These are phyloP conservation scores for Aspergillus tubingensis DNA, from an alignment of 2,329 filamentous ascomycete genomes.

Conservation along the genomic window DNA sequence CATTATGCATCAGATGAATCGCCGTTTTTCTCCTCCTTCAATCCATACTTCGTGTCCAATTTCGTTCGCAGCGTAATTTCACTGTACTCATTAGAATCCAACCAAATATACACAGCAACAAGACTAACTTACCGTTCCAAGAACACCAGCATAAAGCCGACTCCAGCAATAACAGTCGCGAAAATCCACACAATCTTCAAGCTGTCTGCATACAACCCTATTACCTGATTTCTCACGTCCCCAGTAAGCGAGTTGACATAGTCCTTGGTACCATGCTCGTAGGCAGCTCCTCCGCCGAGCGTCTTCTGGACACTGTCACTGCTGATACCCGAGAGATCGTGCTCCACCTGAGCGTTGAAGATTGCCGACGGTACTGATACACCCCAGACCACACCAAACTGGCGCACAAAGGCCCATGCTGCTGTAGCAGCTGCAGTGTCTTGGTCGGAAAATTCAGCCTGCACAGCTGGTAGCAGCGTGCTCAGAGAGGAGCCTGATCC, in stretches of 20 bases:
- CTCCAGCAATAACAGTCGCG: slow-evolving; percentile 33
- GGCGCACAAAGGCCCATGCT: slow-evolving; percentile 33
- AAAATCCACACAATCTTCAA: slow-evolving; percentile 43
- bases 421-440: slow-evolving; percentile 31
- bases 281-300: slow-evolving; percentile 26
- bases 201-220: slow-evolving; percentile 35
- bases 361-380: slow-evolving; percentile 32
- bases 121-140: slow-evolving; percentile 21
- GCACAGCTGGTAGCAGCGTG: slow-evolving; percentile 31
- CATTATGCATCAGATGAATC: neutral
- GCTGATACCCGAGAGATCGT: slow-evolving; percentile 4
- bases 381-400: slow-evolving; percentile 37
- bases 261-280: slow-evolving; percentile 20
- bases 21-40: neutral
- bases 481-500: slow-evolving; percentile 30
- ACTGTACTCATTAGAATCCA: slow-evolving; percentile 13
- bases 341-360: slow-evolving; percentile 31
- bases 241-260: slow-evolving; percentile 1
- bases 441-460: slow-evolving; percentile 28
- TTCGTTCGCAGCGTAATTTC: slow-evolving; percentile 19
- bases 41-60: neutral
- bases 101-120: too few relatives aligned
- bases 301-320: slow-evolving; percentile 10
- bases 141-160: slow-evolving; percentile 39
- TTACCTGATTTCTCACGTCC: slow-evolving; percentile 28